phyloP scores from a whole-genome alignment of 129 eudicot species.

The Cynara cardunculus region DNA sequence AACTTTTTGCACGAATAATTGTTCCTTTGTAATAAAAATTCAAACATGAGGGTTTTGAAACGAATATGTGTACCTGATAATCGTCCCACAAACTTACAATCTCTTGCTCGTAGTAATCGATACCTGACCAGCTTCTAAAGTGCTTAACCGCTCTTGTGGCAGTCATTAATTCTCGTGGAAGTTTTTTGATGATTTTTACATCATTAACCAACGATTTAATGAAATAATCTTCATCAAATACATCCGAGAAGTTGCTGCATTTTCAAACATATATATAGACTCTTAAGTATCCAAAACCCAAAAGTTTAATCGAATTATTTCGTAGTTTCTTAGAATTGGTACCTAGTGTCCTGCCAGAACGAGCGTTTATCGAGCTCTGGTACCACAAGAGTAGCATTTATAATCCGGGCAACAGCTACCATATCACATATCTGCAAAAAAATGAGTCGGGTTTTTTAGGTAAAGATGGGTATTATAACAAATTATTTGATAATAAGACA shows the following conservation, averaged over 20 bases:
- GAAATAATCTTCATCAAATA: slow-evolving; percentile 84
- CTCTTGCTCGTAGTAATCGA: slow-evolving; percentile 79
- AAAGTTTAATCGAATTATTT: background rate
- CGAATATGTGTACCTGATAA: slow-evolving; percentile 54
- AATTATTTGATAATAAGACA: background rate
- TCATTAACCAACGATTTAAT: slow-evolving; percentile 72
- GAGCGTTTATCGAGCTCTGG: slow-evolving; percentile 96
- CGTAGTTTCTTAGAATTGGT: background rate
- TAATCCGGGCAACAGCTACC: slow-evolving; percentile 91
- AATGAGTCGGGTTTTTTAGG: background rate
- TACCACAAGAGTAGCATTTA: slow-evolving; percentile 90
- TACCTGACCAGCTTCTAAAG: slow-evolving; percentile 96
- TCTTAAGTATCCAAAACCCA: slow-evolving; percentile 8
- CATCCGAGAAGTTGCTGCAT: slow-evolving; percentile 96
- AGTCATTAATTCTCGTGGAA: slow-evolving; percentile 63
- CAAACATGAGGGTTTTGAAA: background rate
- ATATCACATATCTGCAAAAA: slow-evolving; percentile 79
- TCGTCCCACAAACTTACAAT: slow-evolving; percentile 84
- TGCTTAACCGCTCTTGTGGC: slow-evolving; percentile 95
- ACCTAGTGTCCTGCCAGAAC: slow-evolving; percentile 96
- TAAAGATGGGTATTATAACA: background rate
- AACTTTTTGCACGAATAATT: background rate
- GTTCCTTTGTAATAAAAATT: background rate
- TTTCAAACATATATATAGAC: slow-evolving; percentile 1
- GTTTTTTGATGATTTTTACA: slow-evolving; percentile 64